Conservation (phyloP, 352 stramenopile genomes). For the Globisporangium acanthophoron region DNA sequence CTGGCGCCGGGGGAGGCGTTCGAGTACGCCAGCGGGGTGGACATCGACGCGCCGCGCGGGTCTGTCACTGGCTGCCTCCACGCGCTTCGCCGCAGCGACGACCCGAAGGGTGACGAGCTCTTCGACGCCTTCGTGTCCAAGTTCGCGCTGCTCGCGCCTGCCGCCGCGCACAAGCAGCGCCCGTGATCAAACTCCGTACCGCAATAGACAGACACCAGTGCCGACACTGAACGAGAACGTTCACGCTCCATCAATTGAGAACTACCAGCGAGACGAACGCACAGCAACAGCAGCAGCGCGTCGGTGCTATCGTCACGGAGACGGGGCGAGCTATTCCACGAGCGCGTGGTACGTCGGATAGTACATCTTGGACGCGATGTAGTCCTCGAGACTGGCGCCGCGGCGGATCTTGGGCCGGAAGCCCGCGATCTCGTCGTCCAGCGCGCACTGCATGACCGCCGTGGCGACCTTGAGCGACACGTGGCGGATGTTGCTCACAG, state of each 20-base stretch:
- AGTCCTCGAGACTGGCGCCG: constrained; percentile 79
- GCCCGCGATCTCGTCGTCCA: constrained; percentile 84
- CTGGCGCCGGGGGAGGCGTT: constrained; percentile 67
- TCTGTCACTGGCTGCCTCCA: constrained; percentile 67
- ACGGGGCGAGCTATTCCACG: constrained; percentile 63
- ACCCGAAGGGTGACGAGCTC: constrained; percentile 25
- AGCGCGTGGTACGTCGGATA: constrained; percentile 92
- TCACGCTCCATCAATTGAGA: background rate
- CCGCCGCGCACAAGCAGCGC: constrained; percentile 2
- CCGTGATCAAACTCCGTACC: background rate
- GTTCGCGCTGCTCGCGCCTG: constrained; percentile 42
- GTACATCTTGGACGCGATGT: constrained; percentile 94
- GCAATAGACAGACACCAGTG: background rate
- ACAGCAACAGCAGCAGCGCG: background rate
- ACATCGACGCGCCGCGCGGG: constrained; percentile 60
- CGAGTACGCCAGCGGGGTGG: constrained; percentile 73
- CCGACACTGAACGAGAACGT: background rate
- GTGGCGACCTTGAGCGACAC: constrained; percentile 92
- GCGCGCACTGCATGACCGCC: constrained; percentile 87
- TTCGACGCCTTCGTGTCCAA: constrained; percentile 73
- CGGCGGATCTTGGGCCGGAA: constrained; percentile 68
- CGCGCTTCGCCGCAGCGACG: constrained; percentile 23
- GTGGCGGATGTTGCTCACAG: constrained; percentile 89
- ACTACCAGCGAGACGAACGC: background rate
- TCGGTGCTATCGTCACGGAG: background rate